Percentiles rank a stretch among this genome's conserved stretches.
These are phyloP conservation scores for Russula virescens DNA, from an alignment of 768 basidiomycete genomes.

Conservation along the genomic window DNA sequence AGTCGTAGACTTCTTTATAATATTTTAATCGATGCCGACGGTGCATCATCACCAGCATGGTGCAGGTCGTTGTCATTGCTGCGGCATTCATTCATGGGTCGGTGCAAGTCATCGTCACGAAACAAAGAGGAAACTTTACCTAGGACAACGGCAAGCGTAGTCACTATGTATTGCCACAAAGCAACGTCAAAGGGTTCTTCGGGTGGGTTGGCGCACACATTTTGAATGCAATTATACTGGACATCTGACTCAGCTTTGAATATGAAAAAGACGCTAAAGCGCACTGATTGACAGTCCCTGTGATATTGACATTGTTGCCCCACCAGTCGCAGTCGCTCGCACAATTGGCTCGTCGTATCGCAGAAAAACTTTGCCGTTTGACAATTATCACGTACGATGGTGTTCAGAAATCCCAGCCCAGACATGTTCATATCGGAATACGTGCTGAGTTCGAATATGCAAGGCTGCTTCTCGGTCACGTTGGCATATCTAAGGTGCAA, in stretches of 20 bases:
- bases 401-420: slow-evolving; percentile 15
- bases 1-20: slow-evolving; percentile 22
- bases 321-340: slow-evolving; percentile 10
- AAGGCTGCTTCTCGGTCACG: slow-evolving; percentile 35
- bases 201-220: slow-evolving; percentile 22
- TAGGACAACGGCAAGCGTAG: slow-evolving; percentile 19
- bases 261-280: neutral
- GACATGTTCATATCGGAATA: slow-evolving; percentile 27
- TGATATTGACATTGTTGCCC: slow-evolving; percentile 22
- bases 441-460: slow-evolving; percentile 37
- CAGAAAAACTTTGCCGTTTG: slow-evolving; percentile 20
- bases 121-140: slow-evolving; percentile 16
- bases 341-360: slow-evolving; percentile 14
- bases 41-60: slow-evolving; percentile 23
- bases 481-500: slow-evolving; percentile 34
- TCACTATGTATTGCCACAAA: slow-evolving; percentile 24
- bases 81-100: neutral
- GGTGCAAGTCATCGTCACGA: neutral
- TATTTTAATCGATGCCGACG: slow-evolving; percentile 21
- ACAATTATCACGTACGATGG: slow-evolving; percentile 24
- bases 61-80: slow-evolving; percentile 24
- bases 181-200: slow-evolving; percentile 23
- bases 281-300: slow-evolving; percentile 21
- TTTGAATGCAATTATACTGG: slow-evolving; percentile 22
- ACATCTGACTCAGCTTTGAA: neutral